Conservation (phyloP, 371 early-diverging fungal species). For the Syncephalastrum sp. region DNA sequence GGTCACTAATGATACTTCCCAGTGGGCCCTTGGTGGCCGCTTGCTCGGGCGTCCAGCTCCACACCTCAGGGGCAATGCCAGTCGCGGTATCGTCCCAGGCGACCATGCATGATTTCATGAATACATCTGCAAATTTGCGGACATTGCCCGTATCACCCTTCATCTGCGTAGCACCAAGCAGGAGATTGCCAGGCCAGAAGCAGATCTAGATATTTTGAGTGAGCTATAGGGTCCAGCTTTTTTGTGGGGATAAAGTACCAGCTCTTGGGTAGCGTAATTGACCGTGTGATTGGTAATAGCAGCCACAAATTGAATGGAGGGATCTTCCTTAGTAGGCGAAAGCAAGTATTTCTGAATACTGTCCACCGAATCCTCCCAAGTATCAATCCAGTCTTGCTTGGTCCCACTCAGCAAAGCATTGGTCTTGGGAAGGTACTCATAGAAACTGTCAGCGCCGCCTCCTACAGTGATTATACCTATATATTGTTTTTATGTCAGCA, state of each 20-base stretch:
- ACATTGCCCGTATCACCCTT: background rate
- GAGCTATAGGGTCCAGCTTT: background rate
- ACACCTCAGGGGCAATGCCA: conserved; percentile 40
- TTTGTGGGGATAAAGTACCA: conserved; percentile 20
- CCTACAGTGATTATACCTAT: conserved; percentile 50
- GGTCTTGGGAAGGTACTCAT: conserved; percentile 77
- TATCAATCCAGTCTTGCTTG: conserved; percentile 37
- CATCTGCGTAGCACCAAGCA: conserved; percentile 25
- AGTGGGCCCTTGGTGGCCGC: conserved; percentile 13
- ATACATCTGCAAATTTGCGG: conserved; percentile 24
- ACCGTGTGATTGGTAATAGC: conserved; percentile 19
- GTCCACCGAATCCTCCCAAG: conserved; percentile 42
- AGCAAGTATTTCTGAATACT: conserved; percentile 51
- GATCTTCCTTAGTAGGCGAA: conserved; percentile 28
- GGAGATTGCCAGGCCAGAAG: conserved; percentile 45
- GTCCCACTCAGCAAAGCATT: conserved; percentile 55
- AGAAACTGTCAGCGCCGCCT: conserved; percentile 84
- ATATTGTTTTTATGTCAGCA: background rate
- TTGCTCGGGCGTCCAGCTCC: conserved; percentile 39
- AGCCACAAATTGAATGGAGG: conserved; percentile 35
- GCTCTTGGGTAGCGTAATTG: conserved; percentile 31
- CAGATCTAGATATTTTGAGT: conserved; percentile 28
- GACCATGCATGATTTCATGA: conserved; percentile 39
- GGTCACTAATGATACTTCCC: background rate
- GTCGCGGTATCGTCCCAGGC: conserved; percentile 37